Percentiles rank a stretch among this genome's conserved stretches.
These are phyloP conservation scores for Eimeria nieschulzi DNA, from an alignment of 169 alveolate genomes.

Conservation along the genomic window DNA sequence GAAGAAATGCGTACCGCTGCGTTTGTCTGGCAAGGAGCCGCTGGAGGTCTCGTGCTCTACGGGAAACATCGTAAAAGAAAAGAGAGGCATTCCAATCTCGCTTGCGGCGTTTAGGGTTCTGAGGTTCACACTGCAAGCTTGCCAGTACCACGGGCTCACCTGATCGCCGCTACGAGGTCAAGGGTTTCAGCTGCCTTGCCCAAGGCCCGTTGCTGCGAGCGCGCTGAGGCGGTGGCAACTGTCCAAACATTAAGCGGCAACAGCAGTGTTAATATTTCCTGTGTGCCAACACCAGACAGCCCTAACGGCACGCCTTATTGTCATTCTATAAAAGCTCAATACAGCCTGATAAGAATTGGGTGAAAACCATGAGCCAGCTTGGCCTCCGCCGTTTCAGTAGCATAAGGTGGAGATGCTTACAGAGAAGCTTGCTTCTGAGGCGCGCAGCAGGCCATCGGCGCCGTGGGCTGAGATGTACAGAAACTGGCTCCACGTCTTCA, in stretches of 20 bases:
- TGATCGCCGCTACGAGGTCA: conserved; percentile 52
- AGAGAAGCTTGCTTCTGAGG: conserved; percentile 58
- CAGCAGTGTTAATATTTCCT: conserved; percentile 41
- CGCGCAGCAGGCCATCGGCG: conserved; percentile 42
- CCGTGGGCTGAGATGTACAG: conserved; percentile 55
- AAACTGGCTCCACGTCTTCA: conserved; percentile 59
- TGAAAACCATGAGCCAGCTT: too few relatives aligned
- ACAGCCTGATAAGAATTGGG: too few relatives aligned
- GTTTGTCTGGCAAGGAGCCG: conserved; percentile 1
- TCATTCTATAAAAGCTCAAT: too few relatives aligned
- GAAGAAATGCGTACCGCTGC: not conserved
- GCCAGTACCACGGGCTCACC: not conserved
- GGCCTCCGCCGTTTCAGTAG: not conserved
- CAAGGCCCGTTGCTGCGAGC: conserved; percentile 14
- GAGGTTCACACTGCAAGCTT: not conserved
- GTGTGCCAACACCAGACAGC: not conserved
- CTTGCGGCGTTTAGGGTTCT: not conserved
- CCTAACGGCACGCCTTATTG: too few relatives aligned
- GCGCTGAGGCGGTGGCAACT: conserved; percentile 31
- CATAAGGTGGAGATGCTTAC: not conserved
- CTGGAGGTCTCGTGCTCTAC: conserved; percentile 35
- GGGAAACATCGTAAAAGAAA: not conserved
- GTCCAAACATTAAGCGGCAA: conserved; percentile 46
- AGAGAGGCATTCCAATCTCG: not conserved
- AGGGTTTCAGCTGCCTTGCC: conserved; percentile 62